These are phyloP conservation scores for Solanum gandarillasii DNA, from an alignment of 257 asterid species.

Conservation along the genomic window DNA sequence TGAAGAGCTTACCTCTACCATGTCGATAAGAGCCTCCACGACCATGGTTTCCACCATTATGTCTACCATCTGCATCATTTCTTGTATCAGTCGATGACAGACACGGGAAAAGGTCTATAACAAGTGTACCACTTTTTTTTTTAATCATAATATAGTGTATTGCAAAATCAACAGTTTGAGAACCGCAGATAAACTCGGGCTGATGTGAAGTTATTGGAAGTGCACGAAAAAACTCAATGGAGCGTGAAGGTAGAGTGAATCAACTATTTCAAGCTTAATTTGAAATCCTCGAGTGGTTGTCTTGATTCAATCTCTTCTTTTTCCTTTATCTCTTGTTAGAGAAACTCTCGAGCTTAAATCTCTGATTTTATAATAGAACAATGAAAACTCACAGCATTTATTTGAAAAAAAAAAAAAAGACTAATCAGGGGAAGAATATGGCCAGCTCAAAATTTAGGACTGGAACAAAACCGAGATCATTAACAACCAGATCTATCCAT, in stretches of 20 bases:
- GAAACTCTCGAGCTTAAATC: not conserved
- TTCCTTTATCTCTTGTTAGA: not conserved
- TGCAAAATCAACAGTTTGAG: not conserved
- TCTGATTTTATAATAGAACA: not conserved
- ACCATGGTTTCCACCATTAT: conserved; percentile 64
- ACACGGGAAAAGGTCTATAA: not conserved
- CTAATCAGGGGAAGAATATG: not conserved
- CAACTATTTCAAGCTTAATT: not conserved
- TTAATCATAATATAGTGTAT: not conserved
- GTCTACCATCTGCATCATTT: conserved; percentile 57
- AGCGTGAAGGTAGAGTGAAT: not conserved
- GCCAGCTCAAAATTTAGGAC: not conserved
- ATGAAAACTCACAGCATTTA: not conserved
- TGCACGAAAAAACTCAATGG: not conserved
- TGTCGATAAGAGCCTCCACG: conserved; percentile 67
- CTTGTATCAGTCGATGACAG: not conserved
- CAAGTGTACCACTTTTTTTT: not conserved
- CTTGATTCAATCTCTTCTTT: not conserved
- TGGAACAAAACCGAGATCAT: not conserved
- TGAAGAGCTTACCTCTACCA: conserved; percentile 57
- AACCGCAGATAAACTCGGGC: not conserved
- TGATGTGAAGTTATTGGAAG: not conserved
- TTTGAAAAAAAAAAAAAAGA: not conserved
- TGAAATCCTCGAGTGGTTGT: not conserved
- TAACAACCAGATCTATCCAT: not conserved